phyloP scores from a whole-genome alignment of 2,329 filamentous ascomycete species.

The Cladosporium sp. region DNA sequence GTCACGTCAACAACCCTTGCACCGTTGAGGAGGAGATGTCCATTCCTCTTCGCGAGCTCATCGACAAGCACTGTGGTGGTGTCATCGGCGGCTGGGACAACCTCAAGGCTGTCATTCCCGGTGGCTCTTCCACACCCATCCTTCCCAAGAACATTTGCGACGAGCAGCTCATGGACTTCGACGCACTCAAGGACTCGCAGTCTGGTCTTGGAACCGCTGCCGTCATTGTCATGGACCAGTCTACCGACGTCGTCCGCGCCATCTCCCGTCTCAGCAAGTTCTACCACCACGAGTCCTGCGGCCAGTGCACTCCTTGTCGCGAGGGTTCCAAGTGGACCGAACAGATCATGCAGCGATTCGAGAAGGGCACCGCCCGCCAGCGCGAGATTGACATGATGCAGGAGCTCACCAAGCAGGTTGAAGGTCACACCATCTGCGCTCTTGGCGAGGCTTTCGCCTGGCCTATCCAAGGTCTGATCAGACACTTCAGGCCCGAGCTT shows the following conservation, averaged over 20 bases:
- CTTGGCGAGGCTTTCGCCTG: conserved; percentile 97
- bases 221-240: conserved; percentile 99
- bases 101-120: conserved; percentile 88
- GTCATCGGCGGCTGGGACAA: conserved; percentile 98
- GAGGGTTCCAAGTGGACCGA: conserved; percentile 99
- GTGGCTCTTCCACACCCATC: conserved; percentile 93
- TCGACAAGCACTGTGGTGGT: conserved; percentile 97
- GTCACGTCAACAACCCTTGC: conserved; percentile 96
- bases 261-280: conserved; percentile 92
- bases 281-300: conserved; percentile 97
- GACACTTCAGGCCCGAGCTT: conserved; percentile 94
- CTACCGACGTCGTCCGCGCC: conserved; percentile 88
- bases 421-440: conserved; percentile 98
- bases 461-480: conserved; percentile 96
- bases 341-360: conserved; percentile 97
- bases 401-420: conserved; percentile 98
- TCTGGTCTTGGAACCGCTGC: conserved; percentile 95
- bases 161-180: conserved; percentile 98
- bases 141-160: conserved; percentile 87
- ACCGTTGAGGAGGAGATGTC: conserved; percentile 99
- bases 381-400: conserved; percentile 99
- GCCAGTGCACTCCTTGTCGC: conserved; percentile 98
- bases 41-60: conserved; percentile 90
- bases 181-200: conserved; percentile 95
- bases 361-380: conserved; percentile 80